Base-by-base conservation (phyloP, 352 stramenopile genomes). In the Globisporangium paroecandrum region DNA sequence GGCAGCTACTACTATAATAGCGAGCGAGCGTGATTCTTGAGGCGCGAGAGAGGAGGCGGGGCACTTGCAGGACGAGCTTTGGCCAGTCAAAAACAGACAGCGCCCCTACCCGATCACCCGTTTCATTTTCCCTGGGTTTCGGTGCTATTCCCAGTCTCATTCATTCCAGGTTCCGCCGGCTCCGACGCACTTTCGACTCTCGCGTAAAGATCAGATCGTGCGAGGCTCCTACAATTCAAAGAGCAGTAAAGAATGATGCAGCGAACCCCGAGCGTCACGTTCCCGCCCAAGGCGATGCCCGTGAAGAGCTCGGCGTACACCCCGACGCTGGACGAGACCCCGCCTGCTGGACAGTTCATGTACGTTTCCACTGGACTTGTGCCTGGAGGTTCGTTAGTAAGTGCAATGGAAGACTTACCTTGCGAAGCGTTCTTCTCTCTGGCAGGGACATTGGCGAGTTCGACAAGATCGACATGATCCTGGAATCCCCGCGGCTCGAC, bases 381-480 rank as follows among this genome's bases (percentile, higher is more conserved):
- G 8, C 32, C 32, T 36, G 32, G 32, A 36, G 32, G 32, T 36
- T 36, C 7, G 8, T 36, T 36, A 12, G 8, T 36, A 36, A 36
- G 7, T 46, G 10, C 15, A 18, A 18, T 15, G 38, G 13, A 46
- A 46, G 13, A 32, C 27, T 58, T 58, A 66, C 24, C 22, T 58
- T 13, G 34, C 13, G 13, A 43, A 53, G 60, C 32, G 13, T 47
- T 58, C 53, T 36, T 20, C 38, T 66, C 4, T 58, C 32, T 6
- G 15, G 58, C 55, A 69, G 64, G 34, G 65, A 70, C 59, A 66
- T 70, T 34, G 55, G 66, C 54, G 67, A 72, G 25, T 53, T 72
- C 27, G 67, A 72, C 34, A 72, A 70, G 54, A 66, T 72, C 61
- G 67, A 72, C 41, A 72, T 66, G 62, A 72, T 72, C 27, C 67